Evolutionary conservation across 495 filamentous ascomycete genomes (phyloP).

Genomic region (Podospora fimiseda): DNA sequence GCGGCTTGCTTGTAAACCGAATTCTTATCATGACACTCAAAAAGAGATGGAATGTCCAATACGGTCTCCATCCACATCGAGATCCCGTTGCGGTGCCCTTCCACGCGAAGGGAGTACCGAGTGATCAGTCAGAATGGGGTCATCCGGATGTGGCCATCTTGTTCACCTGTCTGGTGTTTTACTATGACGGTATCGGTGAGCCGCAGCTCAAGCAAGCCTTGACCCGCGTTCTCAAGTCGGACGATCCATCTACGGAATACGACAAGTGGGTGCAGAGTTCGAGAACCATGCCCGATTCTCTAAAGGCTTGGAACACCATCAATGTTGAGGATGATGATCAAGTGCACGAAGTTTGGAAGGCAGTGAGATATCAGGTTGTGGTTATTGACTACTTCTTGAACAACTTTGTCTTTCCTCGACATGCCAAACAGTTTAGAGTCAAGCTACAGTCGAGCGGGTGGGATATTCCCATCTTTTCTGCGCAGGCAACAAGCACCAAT

Average conservation of each 20-base stretch:
- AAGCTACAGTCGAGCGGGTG: conserved; percentile 50
- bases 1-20: conserved; percentile 35
- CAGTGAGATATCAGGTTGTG: conserved; percentile 28
- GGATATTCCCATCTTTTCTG: conserved; percentile 42
- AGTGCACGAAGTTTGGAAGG: conserved; percentile 34
- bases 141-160: conserved; percentile 52
- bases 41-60: conserved; percentile 43
- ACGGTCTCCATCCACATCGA: conserved; percentile 34
- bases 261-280: conserved; percentile 37
- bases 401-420: conserved; percentile 47
- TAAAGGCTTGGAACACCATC: conserved; percentile 42
- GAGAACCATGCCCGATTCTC: conserved; percentile 32
- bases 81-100: conserved; percentile 37
- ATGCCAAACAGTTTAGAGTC: conserved; percentile 47
- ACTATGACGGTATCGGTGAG: conserved; percentile 40
- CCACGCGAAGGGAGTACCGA: conserved; percentile 46
- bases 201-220: conserved; percentile 37
- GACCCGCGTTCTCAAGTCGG: conserved; percentile 39
- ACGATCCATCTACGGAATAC: conserved; percentile 46
- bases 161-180: conserved; percentile 48
- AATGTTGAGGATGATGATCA: conserved; percentile 46
- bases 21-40: conserved; percentile 37
- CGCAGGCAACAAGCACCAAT: too few relatives aligned
- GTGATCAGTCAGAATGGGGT: conserved; percentile 46
- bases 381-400: conserved; percentile 49